Evolutionary conservation across 805 yeast genomes (phyloP).

Genomic region (Phaffomyces antillensis): DNA sequence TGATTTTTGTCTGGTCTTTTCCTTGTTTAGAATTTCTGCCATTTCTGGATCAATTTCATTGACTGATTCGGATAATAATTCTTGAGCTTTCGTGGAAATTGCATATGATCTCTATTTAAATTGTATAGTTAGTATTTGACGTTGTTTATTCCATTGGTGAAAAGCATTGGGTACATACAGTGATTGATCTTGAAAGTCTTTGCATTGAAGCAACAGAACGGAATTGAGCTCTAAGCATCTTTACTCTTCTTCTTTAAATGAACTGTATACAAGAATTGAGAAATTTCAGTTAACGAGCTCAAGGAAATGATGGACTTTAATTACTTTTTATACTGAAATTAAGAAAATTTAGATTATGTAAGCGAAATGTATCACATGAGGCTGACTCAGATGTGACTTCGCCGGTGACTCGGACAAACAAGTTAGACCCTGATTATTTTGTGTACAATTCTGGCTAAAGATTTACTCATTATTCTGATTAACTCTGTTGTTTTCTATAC

Average conservation of each 20-base stretch:
- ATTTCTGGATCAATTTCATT: constrained; percentile 73
- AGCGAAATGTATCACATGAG: no score
- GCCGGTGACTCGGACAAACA: no score
- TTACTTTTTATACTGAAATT: no score
- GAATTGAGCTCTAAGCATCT: constrained; percentile 7
- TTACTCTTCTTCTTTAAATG: not conserved
- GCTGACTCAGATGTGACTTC: not conserved
- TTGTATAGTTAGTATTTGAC: not conserved
- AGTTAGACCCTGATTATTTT: no score
- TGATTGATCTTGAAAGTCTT: not conserved
- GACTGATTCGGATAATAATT: constrained; percentile 7
- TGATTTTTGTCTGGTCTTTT: constrained; percentile 85
- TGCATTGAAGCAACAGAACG: constrained; percentile 1
- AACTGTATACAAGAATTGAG: not conserved
- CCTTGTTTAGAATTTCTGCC: constrained; percentile 65
- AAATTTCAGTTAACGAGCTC: no score
- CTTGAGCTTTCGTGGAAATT: constrained; percentile 8
- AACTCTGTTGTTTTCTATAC: no score
- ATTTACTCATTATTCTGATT: no score
- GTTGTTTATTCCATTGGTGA: not conserved
- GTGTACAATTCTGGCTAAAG: not conserved
- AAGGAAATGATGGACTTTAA: no score
- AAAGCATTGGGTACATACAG: constrained; percentile 3
- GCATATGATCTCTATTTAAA: constrained; percentile 7
- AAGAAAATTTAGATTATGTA: no score